Evolutionary conservation across 495 filamentous ascomycete species (phyloP).

Genomic region (Talaromyces proteolyticus): DNA sequence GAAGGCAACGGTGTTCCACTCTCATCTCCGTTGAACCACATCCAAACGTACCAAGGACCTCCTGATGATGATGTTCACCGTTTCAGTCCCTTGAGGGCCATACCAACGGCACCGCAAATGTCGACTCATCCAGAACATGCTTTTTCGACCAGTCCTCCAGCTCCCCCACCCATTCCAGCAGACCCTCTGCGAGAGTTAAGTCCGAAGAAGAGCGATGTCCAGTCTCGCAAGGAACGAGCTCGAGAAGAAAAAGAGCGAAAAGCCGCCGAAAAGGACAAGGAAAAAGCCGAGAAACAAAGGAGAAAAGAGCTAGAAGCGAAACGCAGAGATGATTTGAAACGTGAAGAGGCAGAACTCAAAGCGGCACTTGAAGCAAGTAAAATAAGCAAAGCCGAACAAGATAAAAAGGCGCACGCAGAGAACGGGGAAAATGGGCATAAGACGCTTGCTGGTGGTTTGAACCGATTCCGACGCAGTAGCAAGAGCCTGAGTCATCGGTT

Average conservation of each 20-base stretch:
- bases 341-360: conserved; percentile 53
- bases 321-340: conserved; percentile 41
- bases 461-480: conserved; percentile 47
- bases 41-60: conserved; percentile 33
- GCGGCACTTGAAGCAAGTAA: conserved; percentile 54
- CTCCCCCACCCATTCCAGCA: conserved; percentile 35
- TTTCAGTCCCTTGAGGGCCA: conserved; percentile 50
- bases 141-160: conserved; percentile 11
- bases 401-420: conserved; percentile 26
- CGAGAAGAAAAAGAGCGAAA: conserved; percentile 61
- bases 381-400: conserved; percentile 42
- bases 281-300: conserved; percentile 58
- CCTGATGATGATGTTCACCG: conserved; percentile 46
- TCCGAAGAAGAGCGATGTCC: conserved; percentile 40
- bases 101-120: conserved; percentile 53
- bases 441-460: conserved; percentile 35
- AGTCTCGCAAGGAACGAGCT: conserved; percentile 38
- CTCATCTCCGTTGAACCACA: conserved; percentile 28
- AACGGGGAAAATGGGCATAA: conserved; percentile 29
- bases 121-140: conserved; percentile 27
- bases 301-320: conserved; percentile 55
- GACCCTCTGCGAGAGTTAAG: conserved; percentile 20
- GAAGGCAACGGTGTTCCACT: conserved; percentile 38
- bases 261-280: conserved; percentile 60
- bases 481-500: conserved; percentile 54